Percentiles rank a stretch among this genome's conserved stretches.
Conservation (phyloP, 768 basidiomycete species). For the Boletus tylopilopsis region DNA sequence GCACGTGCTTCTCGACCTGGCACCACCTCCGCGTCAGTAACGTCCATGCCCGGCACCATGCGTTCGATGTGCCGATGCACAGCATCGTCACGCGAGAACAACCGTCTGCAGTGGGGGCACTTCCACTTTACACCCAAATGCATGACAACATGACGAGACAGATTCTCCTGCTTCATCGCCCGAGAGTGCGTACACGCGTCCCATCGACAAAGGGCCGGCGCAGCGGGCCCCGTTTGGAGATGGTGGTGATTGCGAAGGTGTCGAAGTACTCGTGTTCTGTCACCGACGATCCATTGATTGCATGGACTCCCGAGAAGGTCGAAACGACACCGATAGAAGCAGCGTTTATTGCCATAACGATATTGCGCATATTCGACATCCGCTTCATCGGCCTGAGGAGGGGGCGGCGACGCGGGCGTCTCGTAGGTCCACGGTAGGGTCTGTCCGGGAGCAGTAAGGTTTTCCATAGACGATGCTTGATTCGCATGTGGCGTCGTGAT, state of each 20-base stretch:
- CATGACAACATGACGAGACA: slow-evolving; percentile 28
- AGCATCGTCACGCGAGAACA: slow-evolving; percentile 32
- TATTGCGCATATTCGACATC: slow-evolving; percentile 22
- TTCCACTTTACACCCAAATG: slow-evolving; percentile 30
- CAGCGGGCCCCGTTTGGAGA: slow-evolving; percentile 13
- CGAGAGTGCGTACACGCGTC: slow-evolving; percentile 19
- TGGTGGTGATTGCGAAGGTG: slow-evolving; percentile 28
- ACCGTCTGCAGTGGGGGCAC: slow-evolving; percentile 23
- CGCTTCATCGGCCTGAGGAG: slow-evolving; percentile 8
- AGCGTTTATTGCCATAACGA: slow-evolving; percentile 16
- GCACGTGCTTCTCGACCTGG: slow-evolving; percentile 16
- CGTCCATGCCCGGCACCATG: slow-evolving; percentile 21
- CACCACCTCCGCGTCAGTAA: slow-evolving; percentile 23
- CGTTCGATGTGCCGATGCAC: slow-evolving; percentile 31
- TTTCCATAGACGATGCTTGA: slow-evolving; percentile 1
- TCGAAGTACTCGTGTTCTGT: slow-evolving; percentile 22
- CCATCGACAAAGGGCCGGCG: slow-evolving; percentile 22
- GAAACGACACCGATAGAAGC: slow-evolving; percentile 26
- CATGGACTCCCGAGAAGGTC: slow-evolving; percentile 23
- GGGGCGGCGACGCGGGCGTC: neutral
- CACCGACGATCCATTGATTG: slow-evolving; percentile 25
- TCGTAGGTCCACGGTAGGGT: neutral
- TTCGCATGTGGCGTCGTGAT: neutral
- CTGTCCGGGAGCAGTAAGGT: neutral
- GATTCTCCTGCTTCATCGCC: slow-evolving; percentile 31